Evolutionary conservation across 2,329 filamentous ascomycete species (phyloP).

Genomic region (Aspergillus unguis): DNA sequence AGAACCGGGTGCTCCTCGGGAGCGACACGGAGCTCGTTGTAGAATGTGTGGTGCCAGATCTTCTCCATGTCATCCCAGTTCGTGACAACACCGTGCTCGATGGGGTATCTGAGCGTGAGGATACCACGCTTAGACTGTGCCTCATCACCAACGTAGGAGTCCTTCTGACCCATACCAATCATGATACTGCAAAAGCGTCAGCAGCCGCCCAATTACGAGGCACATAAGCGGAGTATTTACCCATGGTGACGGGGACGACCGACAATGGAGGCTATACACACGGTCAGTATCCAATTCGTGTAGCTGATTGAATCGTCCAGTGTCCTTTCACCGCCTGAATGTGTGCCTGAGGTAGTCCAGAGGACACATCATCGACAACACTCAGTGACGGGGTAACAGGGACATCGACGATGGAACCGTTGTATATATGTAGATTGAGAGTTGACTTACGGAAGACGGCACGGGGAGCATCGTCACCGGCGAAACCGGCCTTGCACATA

Average conservation of each 20-base stretch:
- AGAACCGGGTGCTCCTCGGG: conserved; percentile 99
- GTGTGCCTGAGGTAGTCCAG: conserved; percentile 11
- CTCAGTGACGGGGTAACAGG: conserved; percentile 15
- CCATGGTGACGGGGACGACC: conserved; percentile 99
- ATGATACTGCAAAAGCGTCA: conserved; percentile 73
- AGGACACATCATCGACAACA: not conserved
- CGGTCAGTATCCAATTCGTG: conserved; percentile 21
- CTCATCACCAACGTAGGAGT: conserved; percentile 99
- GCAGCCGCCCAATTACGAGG: conserved; percentile 11
- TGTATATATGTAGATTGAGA: conserved; percentile 9
- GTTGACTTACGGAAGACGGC: conserved; percentile 97
- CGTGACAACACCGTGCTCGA: conserved; percentile 99
- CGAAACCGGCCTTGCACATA: conserved; percentile 99
- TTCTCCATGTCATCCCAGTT: conserved; percentile 99
- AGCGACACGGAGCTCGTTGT: conserved; percentile 99
- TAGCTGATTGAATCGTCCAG: not conserved
- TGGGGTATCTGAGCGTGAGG: conserved; percentile 97
- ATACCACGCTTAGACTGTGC: conserved; percentile 99
- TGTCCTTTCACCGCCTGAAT: conserved; percentile 5
- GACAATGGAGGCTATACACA: conserved; percentile 83
- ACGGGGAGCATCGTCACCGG: conserved; percentile 99
- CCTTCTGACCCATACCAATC: conserved; percentile 99
- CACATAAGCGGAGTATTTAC: conserved; percentile 58
- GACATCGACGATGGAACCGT: conserved; percentile 23
- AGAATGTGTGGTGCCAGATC: conserved; percentile 99